A percentile compares a stretch with the other conserved stretches of the same genome.
phyloP scores from a whole-genome alignment of 1,284 basidiomycete genomes.

The Trametes hirsuta region DNA sequence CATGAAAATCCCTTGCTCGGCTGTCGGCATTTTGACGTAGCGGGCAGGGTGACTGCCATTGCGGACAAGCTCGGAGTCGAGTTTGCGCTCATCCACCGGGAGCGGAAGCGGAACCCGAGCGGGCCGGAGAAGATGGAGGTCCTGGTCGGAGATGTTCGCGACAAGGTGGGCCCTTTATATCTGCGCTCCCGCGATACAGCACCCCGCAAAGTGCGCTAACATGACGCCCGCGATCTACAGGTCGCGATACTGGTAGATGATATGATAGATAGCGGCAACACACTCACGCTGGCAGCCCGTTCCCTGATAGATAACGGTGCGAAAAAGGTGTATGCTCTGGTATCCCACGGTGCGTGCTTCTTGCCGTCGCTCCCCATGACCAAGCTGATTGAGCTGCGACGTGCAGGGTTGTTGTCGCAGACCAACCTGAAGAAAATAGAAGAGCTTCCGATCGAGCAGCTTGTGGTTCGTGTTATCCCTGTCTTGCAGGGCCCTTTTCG shows the following conservation, averaged over 20 bases:
- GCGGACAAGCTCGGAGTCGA: slow-evolving; percentile 96
- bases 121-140: slow-evolving; percentile 87
- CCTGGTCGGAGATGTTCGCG: slow-evolving; percentile 94
- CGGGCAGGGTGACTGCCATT: slow-evolving; percentile 83
- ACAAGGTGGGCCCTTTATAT: slow-evolving; percentile 60
- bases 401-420: slow-evolving; percentile 85
- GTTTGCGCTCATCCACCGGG: slow-evolving; percentile 96
- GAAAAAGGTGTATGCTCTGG: slow-evolving; percentile 84
- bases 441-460: slow-evolving; percentile 80
- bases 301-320: slow-evolving; percentile 91
- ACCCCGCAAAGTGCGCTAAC: background rate
- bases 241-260: slow-evolving; percentile 96
- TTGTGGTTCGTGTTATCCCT: slow-evolving; percentile 73
- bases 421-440: slow-evolving; percentile 79
- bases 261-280: slow-evolving; percentile 96
- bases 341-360: slow-evolving; percentile 80
- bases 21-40: slow-evolving; percentile 18
- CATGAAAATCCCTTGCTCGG: slow-evolving; percentile 3
- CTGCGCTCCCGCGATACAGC: background rate
- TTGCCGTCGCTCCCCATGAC: slow-evolving; percentile 1
- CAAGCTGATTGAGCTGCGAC: slow-evolving; percentile 8
- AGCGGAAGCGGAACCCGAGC: slow-evolving; percentile 66
- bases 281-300: slow-evolving; percentile 83
- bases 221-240: slow-evolving; percentile 39
- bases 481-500: slow-evolving; percentile 12